Conservation (phyloP, 2,329 filamentous ascomycete species). For the Setomelanomma holmii region DNA sequence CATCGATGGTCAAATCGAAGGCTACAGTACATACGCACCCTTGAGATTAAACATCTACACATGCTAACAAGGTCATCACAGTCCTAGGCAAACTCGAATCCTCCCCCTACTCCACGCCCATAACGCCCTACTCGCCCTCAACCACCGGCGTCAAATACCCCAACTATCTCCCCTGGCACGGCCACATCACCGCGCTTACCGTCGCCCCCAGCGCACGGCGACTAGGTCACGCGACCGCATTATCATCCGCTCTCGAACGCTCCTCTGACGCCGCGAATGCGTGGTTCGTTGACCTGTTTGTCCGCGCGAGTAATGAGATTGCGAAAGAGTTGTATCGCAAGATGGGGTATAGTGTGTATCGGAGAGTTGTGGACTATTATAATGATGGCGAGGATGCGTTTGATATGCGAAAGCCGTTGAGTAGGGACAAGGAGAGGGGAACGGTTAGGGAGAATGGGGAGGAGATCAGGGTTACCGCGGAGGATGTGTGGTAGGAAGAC, state of each 20-base stretch:
- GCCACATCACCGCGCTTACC: conserved; percentile 94
- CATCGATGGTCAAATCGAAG: conserved; percentile 84
- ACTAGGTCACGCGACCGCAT: conserved; percentile 82
- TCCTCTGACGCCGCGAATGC: conserved; percentile 81
- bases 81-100: conserved; percentile 98
- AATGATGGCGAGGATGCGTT: conserved; percentile 94
- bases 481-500: conserved; percentile 83
- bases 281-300: conserved; percentile 97
- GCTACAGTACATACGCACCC: conserved; percentile 74
- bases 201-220: conserved; percentile 86
- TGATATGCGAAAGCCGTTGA: conserved; percentile 94
- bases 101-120: conserved; percentile 73
- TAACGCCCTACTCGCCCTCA: conserved; percentile 71
- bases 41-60: background rate
- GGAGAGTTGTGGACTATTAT: conserved; percentile 91
- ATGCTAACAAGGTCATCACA: conserved; percentile 45
- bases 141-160: conserved; percentile 49
- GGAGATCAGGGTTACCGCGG: conserved; percentile 76
- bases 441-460: conserved; percentile 85
- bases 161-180: conserved; percentile 98
- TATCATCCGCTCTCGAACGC: conserved; percentile 82
- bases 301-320: conserved; percentile 84
- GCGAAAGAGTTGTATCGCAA: conserved; percentile 89
- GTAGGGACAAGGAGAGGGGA: conserved; percentile 75
- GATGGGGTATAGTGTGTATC: conserved; percentile 88